These are phyloP conservation scores for Fusarium lateritium DNA, from an alignment of 2,329 filamentous ascomycete species.

Conservation along the genomic window DNA sequence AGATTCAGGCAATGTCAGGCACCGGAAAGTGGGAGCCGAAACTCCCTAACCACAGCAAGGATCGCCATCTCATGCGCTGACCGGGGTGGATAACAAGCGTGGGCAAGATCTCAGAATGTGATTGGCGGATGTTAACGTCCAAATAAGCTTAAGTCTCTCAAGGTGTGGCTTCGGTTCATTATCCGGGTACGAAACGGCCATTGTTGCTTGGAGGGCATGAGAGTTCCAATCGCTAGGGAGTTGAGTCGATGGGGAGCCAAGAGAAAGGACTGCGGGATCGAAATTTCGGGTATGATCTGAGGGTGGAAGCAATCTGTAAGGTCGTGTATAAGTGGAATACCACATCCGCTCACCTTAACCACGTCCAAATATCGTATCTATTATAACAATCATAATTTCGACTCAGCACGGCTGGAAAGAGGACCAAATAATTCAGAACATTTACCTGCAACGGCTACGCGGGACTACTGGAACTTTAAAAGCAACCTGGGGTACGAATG, in stretches of 20 bases:
- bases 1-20: conserved; percentile 15
- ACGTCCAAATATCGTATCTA: background rate
- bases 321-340: background rate
- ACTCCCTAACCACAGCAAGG: conserved; percentile 5
- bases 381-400: background rate
- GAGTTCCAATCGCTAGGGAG: background rate
- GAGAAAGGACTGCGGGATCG: background rate
- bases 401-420: background rate
- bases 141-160: conserved; percentile 36
- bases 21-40: conserved; percentile 19
- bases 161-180: conserved; percentile 29
- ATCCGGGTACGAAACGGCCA: conserved; percentile 3
- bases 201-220: background rate
- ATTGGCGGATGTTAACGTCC: conserved; percentile 18
- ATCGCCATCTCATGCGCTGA: conserved; percentile 18
- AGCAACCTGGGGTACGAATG: conserved; percentile 14
- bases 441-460: background rate
- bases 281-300: background rate
- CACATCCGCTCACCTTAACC: background rate
- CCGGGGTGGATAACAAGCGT: conserved; percentile 12
- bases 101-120: background rate
- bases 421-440: background rate
- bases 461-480: conserved; percentile 30
- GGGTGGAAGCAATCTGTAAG: background rate
- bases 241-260: background rate